Conservation (phyloP, 2,329 filamentous ascomycete genomes). For the Akanthomyces muscarius region DNA sequence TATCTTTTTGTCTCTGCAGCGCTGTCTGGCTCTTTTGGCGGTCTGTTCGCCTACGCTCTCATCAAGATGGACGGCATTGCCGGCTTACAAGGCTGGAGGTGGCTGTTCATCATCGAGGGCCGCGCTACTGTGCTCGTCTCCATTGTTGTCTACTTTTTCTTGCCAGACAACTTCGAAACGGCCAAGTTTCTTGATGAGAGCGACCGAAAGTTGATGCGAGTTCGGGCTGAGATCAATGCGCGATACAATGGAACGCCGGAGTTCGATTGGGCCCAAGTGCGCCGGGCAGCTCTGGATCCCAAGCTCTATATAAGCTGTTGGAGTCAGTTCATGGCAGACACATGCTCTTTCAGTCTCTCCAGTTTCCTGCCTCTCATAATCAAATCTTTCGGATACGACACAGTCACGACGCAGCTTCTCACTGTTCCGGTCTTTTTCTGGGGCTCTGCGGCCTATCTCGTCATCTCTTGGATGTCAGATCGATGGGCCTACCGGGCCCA, state of each 20-base stretch:
- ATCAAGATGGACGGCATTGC: slow-evolving; percentile 29
- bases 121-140: slow-evolving; percentile 28
- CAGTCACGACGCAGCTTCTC: slow-evolving; percentile 29
- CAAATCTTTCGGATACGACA: slow-evolving; percentile 28
- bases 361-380: slow-evolving; percentile 33
- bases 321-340: slow-evolving; percentile 27
- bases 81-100: slow-evolving; percentile 35
- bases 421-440: slow-evolving; percentile 31
- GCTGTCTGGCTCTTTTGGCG: slow-evolving; percentile 36
- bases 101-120: slow-evolving; percentile 39
- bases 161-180: background rate
- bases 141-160: slow-evolving; percentile 23
- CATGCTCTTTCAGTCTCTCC: slow-evolving; percentile 28
- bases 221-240: slow-evolving; percentile 19
- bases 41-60: slow-evolving; percentile 37
- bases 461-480: slow-evolving; percentile 24
- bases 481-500: slow-evolving; percentile 21
- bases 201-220: slow-evolving; percentile 22
- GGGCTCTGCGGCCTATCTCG: slow-evolving; percentile 53
- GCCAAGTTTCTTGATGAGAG: slow-evolving; percentile 18
- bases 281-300: slow-evolving; percentile 18
- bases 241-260: slow-evolving; percentile 19
- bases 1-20: slow-evolving; percentile 38
- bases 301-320: slow-evolving; percentile 31
- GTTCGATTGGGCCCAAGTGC: slow-evolving; percentile 21